Percentiles rank a stretch among this genome's conserved stretches.
Evolutionary conservation across 2,329 filamentous ascomycete species (phyloP).

Genomic region (Pseudogymnoascus sp.): DNA sequence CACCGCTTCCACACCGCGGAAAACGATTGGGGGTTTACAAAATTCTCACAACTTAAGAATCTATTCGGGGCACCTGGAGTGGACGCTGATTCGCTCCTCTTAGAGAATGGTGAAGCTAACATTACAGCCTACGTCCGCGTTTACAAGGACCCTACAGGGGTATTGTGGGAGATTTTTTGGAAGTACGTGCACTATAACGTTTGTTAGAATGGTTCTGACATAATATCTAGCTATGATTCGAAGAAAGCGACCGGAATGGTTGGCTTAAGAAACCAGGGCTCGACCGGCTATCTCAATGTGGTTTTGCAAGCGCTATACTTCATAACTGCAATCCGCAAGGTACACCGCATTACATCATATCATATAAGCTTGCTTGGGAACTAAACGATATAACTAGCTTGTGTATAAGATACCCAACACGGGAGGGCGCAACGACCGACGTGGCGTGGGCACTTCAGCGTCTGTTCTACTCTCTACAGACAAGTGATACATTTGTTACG

Average conservation of each 20-base stretch:
- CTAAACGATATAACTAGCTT: slow-evolving; percentile 45
- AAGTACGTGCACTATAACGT: slow-evolving; percentile 37
- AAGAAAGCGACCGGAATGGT: slow-evolving; percentile 98
- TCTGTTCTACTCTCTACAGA: slow-evolving; percentile 91
- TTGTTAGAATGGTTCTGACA: not conserved
- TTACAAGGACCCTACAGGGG: slow-evolving; percentile 79
- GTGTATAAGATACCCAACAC: slow-evolving; percentile 96
- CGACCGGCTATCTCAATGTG: slow-evolving; percentile 82
- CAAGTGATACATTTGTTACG: slow-evolving; percentile 69
- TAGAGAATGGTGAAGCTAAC: slow-evolving; percentile 68
- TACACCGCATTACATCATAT: slow-evolving; percentile 29
- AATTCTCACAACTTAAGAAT: slow-evolving; percentile 78
- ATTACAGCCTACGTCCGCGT: slow-evolving; percentile 76
- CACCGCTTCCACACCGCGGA: slow-evolving; percentile 95
- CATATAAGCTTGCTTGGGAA: not conserved
- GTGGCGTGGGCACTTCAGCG: slow-evolving; percentile 91
- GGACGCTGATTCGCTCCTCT: slow-evolving; percentile 55
- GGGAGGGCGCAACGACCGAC: slow-evolving; percentile 72
- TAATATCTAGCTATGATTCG: slow-evolving; percentile 61
- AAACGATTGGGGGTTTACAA: slow-evolving; percentile 97
- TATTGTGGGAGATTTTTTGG: slow-evolving; percentile 83
- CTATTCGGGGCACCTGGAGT: slow-evolving; percentile 77
- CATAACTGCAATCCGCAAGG: slow-evolving; percentile 89
- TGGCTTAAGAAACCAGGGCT: slow-evolving; percentile 91
- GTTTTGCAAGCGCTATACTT: slow-evolving; percentile 78